Conservation (phyloP, 129 eudicot genomes). For the Artemisia tridentata region DNA sequence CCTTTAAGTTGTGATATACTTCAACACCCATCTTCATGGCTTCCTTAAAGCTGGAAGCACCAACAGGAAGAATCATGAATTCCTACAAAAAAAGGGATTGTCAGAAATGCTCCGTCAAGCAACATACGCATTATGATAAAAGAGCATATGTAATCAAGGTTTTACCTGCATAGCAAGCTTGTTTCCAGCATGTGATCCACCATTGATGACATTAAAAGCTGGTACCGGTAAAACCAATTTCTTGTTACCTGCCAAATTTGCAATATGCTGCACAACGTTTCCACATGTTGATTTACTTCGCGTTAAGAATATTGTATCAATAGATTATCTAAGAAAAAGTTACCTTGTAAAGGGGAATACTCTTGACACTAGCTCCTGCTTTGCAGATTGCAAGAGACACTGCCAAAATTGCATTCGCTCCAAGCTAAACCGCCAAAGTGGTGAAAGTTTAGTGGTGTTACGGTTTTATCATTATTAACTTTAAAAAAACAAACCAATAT, state of each 20-base stretch:
- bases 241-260: constrained; percentile 95
- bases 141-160: background rate
- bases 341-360: constrained; percentile 93
- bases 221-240: constrained; percentile 95
- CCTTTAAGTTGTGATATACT: constrained; percentile 96
- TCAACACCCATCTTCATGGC: constrained; percentile 99
- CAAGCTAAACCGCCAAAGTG: constrained; percentile 53
- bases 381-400: constrained; percentile 98
- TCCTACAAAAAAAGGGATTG: constrained; percentile 41
- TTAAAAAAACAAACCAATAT: constrained; percentile 6
- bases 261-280: constrained; percentile 69
- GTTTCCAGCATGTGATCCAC: constrained; percentile 99
- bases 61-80: constrained; percentile 97
- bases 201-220: constrained; percentile 96
- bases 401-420: constrained; percentile 94
- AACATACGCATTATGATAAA: background rate
- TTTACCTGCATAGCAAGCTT: constrained; percentile 97
- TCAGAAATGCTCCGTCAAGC: background rate
- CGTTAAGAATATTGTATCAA: background rate
- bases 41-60: constrained; percentile 85
- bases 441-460: too few relatives aligned
- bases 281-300: background rate
- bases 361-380: constrained; percentile 85
- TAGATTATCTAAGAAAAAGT: background rate
- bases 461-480: too few relatives aligned